Conservation (phyloP, 768 basidiomycete genomes). For the Tulasnella sp. region DNA sequence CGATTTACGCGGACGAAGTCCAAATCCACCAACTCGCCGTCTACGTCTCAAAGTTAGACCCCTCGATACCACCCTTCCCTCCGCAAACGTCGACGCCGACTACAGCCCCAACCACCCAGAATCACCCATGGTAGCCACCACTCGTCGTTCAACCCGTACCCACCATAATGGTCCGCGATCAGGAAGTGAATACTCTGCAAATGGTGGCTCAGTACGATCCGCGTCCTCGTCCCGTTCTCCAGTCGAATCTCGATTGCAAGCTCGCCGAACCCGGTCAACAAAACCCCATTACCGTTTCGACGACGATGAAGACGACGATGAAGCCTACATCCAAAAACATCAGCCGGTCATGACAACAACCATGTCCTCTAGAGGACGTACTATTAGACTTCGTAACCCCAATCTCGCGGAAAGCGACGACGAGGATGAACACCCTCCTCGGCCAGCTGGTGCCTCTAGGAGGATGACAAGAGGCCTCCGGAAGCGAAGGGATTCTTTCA, state of each 20-base stretch:
- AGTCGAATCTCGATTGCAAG: conserved; percentile 1
- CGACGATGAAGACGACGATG: conserved; percentile 13
- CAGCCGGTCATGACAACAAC: conserved; percentile 8
- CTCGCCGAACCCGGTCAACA: not conserved
- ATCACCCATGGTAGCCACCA: conserved; percentile 4
- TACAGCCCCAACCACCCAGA: not conserved
- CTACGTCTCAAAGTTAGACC: conserved; percentile 7
- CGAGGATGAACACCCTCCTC: conserved; percentile 14
- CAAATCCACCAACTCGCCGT: conserved; percentile 12
- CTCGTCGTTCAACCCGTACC: conserved; percentile 9
- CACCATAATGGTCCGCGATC: not conserved
- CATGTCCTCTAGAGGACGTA: conserved; percentile 6
- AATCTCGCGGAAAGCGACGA: conserved; percentile 12
- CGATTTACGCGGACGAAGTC: not conserved
- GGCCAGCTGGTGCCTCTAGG: not conserved
- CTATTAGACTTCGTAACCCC: conserved; percentile 2
- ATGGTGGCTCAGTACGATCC: not conserved
- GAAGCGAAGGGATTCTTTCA: conserved; percentile 9
- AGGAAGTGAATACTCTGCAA: conserved; percentile 7
- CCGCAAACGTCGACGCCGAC: not conserved
- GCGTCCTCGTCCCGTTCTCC: conserved; percentile 3
- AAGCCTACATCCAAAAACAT: conserved; percentile 1
- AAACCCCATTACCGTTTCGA: not conserved
- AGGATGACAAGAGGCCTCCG: not conserved
- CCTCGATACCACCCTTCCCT: not conserved